Evolutionary conservation across 225 moss, liverwort and hornwort species (phyloP), one percentile per base, ranked within the genome.

Genomic region (Physcomitrium patens): DNA sequence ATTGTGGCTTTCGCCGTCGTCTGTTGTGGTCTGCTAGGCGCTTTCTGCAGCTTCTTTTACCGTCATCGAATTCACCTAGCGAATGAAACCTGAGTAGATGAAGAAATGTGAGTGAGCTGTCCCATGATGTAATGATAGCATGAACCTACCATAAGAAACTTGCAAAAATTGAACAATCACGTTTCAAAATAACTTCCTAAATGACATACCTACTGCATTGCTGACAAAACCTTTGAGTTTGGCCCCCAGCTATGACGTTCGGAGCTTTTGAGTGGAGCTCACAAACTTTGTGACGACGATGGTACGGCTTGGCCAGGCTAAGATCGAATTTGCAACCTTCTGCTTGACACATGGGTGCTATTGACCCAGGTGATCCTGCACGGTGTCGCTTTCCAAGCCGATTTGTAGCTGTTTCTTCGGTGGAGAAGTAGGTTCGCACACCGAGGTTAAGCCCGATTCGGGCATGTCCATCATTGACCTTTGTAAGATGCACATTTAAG

Each of bases 381-480:
- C 94, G 92, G 60, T 91, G 96, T 67, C 96, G 83, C 65, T 94
- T 94, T 17, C 90, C 90, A 31, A 86, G 87, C 37, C 94, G 91
- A 53, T 60, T 89, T 10, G 88, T 92, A 70, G 84, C 96, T 27
- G 92, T 96, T 75, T 96, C 96, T 70, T 96, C 94, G 5, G 90
- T 93, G n/a, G 96, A 92, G 64, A 96, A 96, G 69, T 96, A 96
- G 0, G 93, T 94, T 66, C 96, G 88, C 42, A 94, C 96, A 22
- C 96, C 96, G 20, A 96, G 96, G 60, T 96, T 96, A n/a, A 96
- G 91, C 62, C 96, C 96, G 16, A 96, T 92, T 18, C 92, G 90
- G 69, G 85, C 81, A 68, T 90, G 90, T 28, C 92, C 92, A 65
- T 93, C 96, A 23, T 65, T 80, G 41, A 85, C 76, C 88, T 88